Base-by-base conservation (phyloP, 352 stramenopile species). In the Phytopythium boreale region DNA sequence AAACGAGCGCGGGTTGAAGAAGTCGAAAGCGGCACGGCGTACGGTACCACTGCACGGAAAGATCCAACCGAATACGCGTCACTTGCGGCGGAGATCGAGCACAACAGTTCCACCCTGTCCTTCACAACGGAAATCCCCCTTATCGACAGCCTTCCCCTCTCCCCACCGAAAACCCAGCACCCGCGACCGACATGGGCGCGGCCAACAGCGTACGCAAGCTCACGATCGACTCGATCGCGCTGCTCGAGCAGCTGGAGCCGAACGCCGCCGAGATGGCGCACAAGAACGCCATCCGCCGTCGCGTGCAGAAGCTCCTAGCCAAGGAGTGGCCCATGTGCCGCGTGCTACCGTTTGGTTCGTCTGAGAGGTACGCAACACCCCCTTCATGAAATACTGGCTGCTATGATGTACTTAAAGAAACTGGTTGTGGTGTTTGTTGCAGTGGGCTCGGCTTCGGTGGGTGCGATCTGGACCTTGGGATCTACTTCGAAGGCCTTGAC, bases 181-280 rank as follows among this genome's bases (percentile, higher is more conserved):
- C 31, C 19, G 31, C 52, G 51, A 44, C 31, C 68, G 71, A 37
- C 62, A 95, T 95, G 86, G 86, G 86, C 34, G 86, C 86, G 22
- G 80, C 75, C 59, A 92, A 87, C 66, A 95, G 84, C 66, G 82
- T 89, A 59, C 77, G 81, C 61, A 90, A 90, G 66, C 83, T 93
- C 66, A 91, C 84, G 63, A 72, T 95, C 61, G 84, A 95, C 52
- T 87, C 77, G 68, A 83, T 93, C 59, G 79, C 79, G 62, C 65
- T 95, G 69, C 70, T 93, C 31, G 87, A 95, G 69, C 83, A 85
- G 63, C 76, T 95, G n/a, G 84, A 95, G 73, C 84, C 87, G 53
- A 92, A 82, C 57, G 60, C 67, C 11, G 53, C 55, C 26, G 87
- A 95, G 62, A 51, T 77, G 58, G 65, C 67, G 50, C 63, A 68